Percentiles rank a stretch among this genome's conserved stretches.
phyloP scores from a whole-genome alignment of 2,329 filamentous ascomycete genomes.

The Exophiala sp. region DNA sequence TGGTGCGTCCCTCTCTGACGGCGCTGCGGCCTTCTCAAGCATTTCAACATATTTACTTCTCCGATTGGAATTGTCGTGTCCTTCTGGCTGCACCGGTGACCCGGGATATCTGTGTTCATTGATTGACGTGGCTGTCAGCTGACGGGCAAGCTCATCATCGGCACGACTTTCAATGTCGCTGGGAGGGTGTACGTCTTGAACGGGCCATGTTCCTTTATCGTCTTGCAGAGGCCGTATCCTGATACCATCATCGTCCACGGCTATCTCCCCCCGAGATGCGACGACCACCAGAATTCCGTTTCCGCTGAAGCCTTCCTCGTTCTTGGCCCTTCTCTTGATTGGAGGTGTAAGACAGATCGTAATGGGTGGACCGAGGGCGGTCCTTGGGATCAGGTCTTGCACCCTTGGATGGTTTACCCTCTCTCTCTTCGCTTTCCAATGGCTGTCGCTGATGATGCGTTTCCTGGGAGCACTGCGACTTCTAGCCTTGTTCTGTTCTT shows the following conservation, averaged over 20 bases:
- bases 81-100: conserved; percentile 4
- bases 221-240: conserved; percentile 2
- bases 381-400: conserved; percentile 1
- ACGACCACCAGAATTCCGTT: background rate
- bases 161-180: conserved; percentile 10
- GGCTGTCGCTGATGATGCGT: conserved; percentile 84
- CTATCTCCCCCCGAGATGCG: background rate
- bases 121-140: conserved; percentile 7
- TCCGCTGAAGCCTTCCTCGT: conserved; percentile 20
- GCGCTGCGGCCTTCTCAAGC: conserved; percentile 26
- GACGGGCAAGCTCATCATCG: conserved; percentile 12
- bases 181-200: background rate
- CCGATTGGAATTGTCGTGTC: conserved; percentile 5
- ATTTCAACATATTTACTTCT: conserved; percentile 27
- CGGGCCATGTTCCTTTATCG: background rate
- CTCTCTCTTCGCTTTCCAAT: conserved; percentile 57
- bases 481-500: conserved; percentile 31
- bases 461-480: conserved; percentile 69
- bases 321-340: conserved; percentile 24
- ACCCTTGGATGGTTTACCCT: conserved; percentile 3
- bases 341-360: conserved; percentile 21
- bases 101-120: conserved; percentile 1
- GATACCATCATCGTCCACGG: conserved; percentile 13
- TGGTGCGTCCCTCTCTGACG: conserved; percentile 23
- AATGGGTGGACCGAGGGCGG: conserved; percentile 25